A percentile compares a stretch with the other conserved stretches of the same genome.
Evolutionary conservation across 495 filamentous ascomycete genomes (phyloP).

Genomic region (Podospora fimiseda): DNA sequence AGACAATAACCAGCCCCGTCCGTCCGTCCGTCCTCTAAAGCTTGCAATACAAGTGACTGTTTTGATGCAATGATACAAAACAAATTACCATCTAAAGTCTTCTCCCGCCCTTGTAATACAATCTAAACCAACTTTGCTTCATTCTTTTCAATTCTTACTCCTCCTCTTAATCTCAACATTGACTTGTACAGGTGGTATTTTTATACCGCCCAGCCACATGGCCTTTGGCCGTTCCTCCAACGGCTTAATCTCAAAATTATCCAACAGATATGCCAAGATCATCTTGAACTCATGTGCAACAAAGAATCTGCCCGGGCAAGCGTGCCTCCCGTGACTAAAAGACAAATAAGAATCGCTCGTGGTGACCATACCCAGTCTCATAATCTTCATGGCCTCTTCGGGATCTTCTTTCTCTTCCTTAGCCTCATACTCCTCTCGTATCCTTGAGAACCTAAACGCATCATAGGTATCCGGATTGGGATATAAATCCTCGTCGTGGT

Average conservation of each 20-base stretch:
- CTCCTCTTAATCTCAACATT: background rate
- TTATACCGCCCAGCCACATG: background rate
- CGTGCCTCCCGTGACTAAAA: conserved; percentile 35
- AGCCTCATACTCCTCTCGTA: conserved; percentile 30
- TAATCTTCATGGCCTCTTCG: conserved; percentile 22
- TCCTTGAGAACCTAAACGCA: conserved; percentile 25
- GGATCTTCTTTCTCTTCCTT: conserved; percentile 9
- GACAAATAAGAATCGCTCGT: conserved; percentile 28
- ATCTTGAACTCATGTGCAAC: background rate
- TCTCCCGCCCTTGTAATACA: no score
- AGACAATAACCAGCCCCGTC: no score
- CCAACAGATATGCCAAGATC: background rate
- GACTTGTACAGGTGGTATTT: background rate
- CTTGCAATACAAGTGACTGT: no score
- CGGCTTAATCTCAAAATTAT: background rate
- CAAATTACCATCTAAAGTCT: no score
- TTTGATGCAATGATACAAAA: no score
- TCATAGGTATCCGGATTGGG: conserved; percentile 28
- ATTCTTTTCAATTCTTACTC: background rate
- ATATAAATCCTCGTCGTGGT: conserved; percentile 30
- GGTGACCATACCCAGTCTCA: conserved; percentile 31
- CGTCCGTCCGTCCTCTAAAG: no score
- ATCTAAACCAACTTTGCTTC: background rate
- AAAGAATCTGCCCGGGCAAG: conserved; percentile 16
- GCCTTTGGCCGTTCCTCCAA: background rate